A percentile compares a stretch with the other conserved stretches of the same genome.
Conservation (phyloP, 345 rosid species). For the Salix caprea region DNA sequence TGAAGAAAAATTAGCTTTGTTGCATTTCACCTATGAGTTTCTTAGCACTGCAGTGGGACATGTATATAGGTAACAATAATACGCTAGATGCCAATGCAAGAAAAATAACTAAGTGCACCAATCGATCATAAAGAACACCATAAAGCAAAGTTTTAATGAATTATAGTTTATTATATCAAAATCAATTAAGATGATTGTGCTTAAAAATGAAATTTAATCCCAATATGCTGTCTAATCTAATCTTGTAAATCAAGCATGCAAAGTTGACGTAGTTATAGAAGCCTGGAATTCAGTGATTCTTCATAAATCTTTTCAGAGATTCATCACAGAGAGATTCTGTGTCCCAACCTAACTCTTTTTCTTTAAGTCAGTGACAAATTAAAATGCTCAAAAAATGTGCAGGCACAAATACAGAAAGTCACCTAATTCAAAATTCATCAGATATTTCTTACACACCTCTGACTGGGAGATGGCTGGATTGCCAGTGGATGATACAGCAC, state of each 20-base stretch:
- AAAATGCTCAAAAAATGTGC: not conserved
- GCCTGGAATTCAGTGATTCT: not conserved
- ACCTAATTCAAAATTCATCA: not conserved
- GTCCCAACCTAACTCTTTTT: not conserved
- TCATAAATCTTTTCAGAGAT: not conserved
- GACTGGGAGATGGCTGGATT: slow-evolving; percentile 16
- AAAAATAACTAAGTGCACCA: not conserved
- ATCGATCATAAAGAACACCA: not conserved
- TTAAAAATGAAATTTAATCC: not conserved
- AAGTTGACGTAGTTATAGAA: not conserved
- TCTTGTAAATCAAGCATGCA: not conserved
- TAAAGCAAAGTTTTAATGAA: not conserved
- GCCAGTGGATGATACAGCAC: slow-evolving; percentile 20
- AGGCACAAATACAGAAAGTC: not conserved
- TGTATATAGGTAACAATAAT: not conserved
- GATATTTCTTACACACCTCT: slow-evolving; percentile 32
- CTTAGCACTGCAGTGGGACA: not conserved
- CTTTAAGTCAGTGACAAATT: not conserved
- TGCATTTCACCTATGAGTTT: not conserved
- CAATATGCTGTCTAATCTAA: not conserved
- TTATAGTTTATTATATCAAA: not conserved
- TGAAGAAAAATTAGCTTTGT: slow-evolving; percentile 2
- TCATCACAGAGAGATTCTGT: not conserved
- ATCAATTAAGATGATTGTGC: not conserved
- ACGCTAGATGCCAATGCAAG: not conserved